Evolutionary conservation across 2,329 filamentous ascomycete genomes (phyloP).

Genomic region (Chaetoscypha palmicola): DNA sequence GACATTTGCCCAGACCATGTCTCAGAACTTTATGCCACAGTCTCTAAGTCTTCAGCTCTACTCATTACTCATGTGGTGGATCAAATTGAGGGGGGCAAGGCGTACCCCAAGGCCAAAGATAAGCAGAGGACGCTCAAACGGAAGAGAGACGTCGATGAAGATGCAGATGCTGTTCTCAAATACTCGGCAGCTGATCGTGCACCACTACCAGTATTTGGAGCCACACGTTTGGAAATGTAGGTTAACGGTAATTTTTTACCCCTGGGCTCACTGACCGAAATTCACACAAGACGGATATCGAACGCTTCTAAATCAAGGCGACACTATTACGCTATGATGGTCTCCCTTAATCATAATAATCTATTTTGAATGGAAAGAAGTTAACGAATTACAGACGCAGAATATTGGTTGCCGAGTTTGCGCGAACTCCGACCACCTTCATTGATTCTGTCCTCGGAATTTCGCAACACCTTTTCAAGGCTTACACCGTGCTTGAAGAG

Average conservation of each 20-base stretch:
- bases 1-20: conserved; percentile 39
- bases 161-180: conserved; percentile 32
- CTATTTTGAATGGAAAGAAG: too few species aligned
- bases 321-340: too few species aligned
- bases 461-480: conserved; percentile 27
- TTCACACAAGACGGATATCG: too few species aligned
- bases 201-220: conserved; percentile 14
- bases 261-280: too few species aligned
- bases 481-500: conserved; percentile 31
- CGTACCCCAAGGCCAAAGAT: conserved; percentile 39
- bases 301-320: too few species aligned
- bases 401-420: conserved; percentile 32
- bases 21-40: conserved; percentile 30
- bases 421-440: conserved; percentile 31
- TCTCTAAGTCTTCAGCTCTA: conserved; percentile 20
- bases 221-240: conserved; percentile 17
- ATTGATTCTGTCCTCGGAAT: conserved; percentile 32
- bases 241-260: conserved; percentile 3
- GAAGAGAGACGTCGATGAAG: conserved; percentile 31
- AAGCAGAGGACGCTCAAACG: conserved; percentile 30
- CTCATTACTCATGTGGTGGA: conserved; percentile 35
- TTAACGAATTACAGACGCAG: conserved; percentile 18
- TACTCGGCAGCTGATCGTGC: conserved; percentile 27
- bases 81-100: conserved; percentile 33
- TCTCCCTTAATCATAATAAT: too few species aligned